Base-by-base conservation (phyloP, 345 rosid genomes). In the Citrus hindsii region DNA sequence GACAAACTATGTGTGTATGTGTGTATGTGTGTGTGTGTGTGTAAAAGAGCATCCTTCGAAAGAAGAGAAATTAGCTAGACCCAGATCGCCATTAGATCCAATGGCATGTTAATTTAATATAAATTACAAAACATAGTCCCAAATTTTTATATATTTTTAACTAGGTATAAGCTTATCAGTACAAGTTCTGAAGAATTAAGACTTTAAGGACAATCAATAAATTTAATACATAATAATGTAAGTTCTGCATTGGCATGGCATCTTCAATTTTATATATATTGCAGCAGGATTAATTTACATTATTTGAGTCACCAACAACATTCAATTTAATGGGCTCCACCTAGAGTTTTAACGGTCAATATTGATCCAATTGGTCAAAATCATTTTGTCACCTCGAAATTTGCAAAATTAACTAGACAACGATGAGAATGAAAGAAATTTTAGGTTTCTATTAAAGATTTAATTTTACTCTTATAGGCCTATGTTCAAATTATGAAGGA, bases 21-120 rank as follows among this genome's bases (percentile, higher is more conserved):
- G 37, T 35, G 35, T 33, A 0, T 70, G 42, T 8, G 1, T 38
- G 9, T 37, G 9, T 8, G 10, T 38, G 10, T 40, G 67, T 30
- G 30, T 69, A 33, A n/a, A 67, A 64, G 76, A 79, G 85, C 82
- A 87, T 83, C 84, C 83, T 80, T 89, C 82, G 86, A 87, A 82
- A 73, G 42, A 78, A 74, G 90, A 79, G 88, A 83, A 18, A 25
- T 42, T 13, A 2, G 35, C 66, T 86, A 77, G 80, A 82, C 67
- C 30, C 66, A 71, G 71, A 80, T 58, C 42, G 35, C 69, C 25
- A 84, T 74, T 81, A 77, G 89, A 90, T 87, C 91, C 89, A 81
- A 88, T 77, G 88, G 77, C 76, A 69, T 55, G 74, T 68, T 6
- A 22, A 68, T 46, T 61, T 63, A 63, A 30, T 7, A 56, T 4